Evolutionary conservation across 169 alveolate species (phyloP).

Genomic region (Amoebophrya sp.): DNA sequence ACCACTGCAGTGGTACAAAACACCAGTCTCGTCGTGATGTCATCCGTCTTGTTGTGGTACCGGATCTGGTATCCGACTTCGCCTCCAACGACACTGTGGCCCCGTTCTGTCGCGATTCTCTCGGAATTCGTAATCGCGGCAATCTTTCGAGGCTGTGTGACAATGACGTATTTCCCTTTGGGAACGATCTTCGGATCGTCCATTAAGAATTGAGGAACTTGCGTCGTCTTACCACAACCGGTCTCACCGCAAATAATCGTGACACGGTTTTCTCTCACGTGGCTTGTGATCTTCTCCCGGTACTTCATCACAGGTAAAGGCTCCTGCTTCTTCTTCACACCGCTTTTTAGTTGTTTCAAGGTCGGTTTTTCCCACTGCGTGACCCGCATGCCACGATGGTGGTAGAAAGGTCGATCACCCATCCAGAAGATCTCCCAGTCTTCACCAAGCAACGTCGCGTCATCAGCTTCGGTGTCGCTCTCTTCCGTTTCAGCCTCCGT

Average conservation of each 20-base stretch:
- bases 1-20: background rate
- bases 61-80: background rate
- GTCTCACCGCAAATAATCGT: constrained; percentile 94
- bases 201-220: constrained; percentile 43
- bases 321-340: background rate
- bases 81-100: background rate
- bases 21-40: background rate
- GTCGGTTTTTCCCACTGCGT: background rate
- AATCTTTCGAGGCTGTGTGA: background rate
- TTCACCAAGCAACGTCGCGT: background rate
- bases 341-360: background rate
- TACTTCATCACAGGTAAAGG: background rate
- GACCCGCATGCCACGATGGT: background rate
- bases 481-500: background rate
- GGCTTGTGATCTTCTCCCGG: constrained; percentile 56
- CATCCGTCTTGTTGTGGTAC: background rate
- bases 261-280: constrained; percentile 79
- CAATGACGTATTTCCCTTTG: background rate
- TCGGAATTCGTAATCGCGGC: background rate
- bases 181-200: background rate
- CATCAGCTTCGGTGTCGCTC: background rate
- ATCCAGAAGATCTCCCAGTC: background rate
- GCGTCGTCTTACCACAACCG: constrained; percentile 98
- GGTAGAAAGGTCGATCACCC: background rate
- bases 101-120: background rate